These are phyloP conservation scores for Erodium chrysanthum DNA, from an alignment of 441 rosid genomes.

Conservation along the genomic window DNA sequence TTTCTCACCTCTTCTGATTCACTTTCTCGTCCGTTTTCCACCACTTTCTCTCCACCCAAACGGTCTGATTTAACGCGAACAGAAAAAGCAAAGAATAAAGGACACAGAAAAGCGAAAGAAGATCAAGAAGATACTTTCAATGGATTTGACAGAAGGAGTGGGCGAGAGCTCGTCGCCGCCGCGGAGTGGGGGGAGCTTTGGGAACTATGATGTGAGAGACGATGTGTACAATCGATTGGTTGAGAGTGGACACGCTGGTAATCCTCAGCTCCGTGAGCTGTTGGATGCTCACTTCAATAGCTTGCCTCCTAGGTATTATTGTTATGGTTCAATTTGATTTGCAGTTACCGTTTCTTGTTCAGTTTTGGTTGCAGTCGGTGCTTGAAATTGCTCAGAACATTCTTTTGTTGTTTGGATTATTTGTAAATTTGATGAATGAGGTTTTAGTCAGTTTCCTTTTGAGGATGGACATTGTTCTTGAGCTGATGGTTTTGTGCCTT, in stretches of 20 bases:
- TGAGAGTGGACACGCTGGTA: slow-evolving; percentile 36
- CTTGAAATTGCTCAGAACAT: not conserved
- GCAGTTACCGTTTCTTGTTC: not conserved
- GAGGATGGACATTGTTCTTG: not conserved
- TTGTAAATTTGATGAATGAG: not conserved
- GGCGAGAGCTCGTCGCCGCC: slow-evolving; percentile 81
- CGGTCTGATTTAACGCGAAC: not conserved
- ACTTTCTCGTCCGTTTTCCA: slow-evolving; percentile 4
- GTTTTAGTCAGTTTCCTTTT: not conserved
- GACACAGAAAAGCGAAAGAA: not conserved
- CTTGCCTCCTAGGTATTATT: slow-evolving; percentile 48
- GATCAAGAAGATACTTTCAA: slow-evolving; percentile 10
- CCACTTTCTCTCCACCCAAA: not conserved
- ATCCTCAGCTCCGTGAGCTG: slow-evolving; percentile 46
- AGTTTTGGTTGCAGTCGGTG: not conserved
- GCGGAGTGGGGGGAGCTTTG: slow-evolving; percentile 37
- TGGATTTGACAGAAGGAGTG: slow-evolving; percentile 65
- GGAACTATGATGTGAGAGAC: slow-evolving; percentile 37
- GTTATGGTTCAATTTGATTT: not conserved
- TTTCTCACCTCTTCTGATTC: slow-evolving; percentile 8
- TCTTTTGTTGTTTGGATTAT: not conserved
- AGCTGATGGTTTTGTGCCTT: slow-evolving; percentile 3
- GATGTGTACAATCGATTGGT: slow-evolving; percentile 50
- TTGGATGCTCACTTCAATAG: slow-evolving; percentile 59
- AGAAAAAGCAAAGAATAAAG: not conserved